Conservation (phyloP, 1,139 yeast species). For the Suhomyces bribrorum region DNA sequence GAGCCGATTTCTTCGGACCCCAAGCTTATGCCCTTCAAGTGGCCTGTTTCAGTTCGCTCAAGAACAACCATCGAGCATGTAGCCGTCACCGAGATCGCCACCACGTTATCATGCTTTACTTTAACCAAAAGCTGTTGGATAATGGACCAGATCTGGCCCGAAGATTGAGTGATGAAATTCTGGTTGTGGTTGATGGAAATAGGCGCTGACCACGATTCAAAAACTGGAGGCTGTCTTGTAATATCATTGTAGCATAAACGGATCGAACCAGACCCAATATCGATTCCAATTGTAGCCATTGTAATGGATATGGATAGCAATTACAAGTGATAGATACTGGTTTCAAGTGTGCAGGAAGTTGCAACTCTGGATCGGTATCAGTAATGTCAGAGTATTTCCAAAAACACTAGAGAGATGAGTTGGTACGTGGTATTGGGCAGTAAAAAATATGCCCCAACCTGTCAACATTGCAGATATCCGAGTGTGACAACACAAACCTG, state of each 20-base stretch:
- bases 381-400: neutral
- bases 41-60: conserved; percentile 18
- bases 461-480: no score
- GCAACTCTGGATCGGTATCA: neutral
- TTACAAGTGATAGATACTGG: neutral
- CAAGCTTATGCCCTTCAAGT: conserved; percentile 1
- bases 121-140: conserved; percentile 6
- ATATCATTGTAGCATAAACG: conserved; percentile 29
- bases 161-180: conserved; percentile 40
- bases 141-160: conserved; percentile 33
- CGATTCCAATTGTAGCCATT: conserved; percentile 43
- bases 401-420: no score
- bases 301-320: neutral
- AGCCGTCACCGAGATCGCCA: conserved; percentile 38
- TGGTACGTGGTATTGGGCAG: no score
- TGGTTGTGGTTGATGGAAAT: conserved; percentile 20
- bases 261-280: conserved; percentile 56
- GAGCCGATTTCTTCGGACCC: conserved; percentile 1
- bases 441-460: no score
- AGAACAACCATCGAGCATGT: conserved; percentile 57
- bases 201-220: conserved; percentile 10
- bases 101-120: neutral
- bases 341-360: neutral
- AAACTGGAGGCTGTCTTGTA: neutral
- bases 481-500: no score